Base-by-base conservation (phyloP, 208 protist species). In the Phytomonas sp. region DNA sequence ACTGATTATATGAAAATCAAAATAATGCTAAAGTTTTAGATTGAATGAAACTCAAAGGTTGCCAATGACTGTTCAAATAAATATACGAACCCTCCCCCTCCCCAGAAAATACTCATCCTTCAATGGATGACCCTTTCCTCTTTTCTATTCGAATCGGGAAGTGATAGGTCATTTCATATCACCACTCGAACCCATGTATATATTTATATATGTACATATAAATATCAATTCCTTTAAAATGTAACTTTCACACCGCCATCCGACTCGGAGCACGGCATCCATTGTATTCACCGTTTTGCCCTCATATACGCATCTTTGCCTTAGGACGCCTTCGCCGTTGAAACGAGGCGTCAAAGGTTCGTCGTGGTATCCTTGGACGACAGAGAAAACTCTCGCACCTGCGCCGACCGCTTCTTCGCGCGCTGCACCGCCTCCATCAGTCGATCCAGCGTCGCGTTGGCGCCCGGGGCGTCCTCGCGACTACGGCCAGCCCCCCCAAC, bases 21-120 rank as follows among this genome's bases (percentile, higher is more conserved):
- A 72, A 66, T n/a, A 51, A 23, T 32, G 11, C 59, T 60, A 60
- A 67, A 51, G 20, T 23, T 15, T 51, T 20, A 51, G 20, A 4
- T 51, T 23, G 9, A 3, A 51, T 51, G 13, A 51, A 51, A 51
- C 40, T 4, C 40, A 51, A 51, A 51, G 7, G 13, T 51, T 51
- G 7, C 43, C 30, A 61, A 70, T 30, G 8, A 61, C 33, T 32
- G 33, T 69, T 61, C 0, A 68, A 70, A 46, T 37, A 51, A 70
- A 61, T 29, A 61, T 31, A 2, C 4, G 9, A 51, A 15, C 40
- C 20, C 40, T 15, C 40, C 13, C 20, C 20, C 40, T 15, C 40
- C 36, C 36, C 9, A 51, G 4, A 51, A 51, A 20, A 51, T 51
- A 51, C 40, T 23, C 40, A 6, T 17, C 13, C 2, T 51, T 51